phyloP scores from a whole-genome alignment of 73 alveolate genomes.

The Halteria grandinella region DNA sequence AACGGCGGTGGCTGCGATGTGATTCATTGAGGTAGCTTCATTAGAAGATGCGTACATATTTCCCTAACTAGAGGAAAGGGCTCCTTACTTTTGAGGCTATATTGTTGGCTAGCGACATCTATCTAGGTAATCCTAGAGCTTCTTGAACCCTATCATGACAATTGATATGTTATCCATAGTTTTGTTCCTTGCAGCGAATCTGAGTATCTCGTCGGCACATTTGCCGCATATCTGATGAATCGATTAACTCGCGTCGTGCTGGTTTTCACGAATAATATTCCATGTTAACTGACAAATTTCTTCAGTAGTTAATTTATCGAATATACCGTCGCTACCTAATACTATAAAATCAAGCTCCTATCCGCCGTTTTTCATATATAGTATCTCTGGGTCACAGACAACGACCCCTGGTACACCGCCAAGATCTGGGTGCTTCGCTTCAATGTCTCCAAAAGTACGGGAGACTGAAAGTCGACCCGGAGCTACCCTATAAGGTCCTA shows the following conservation, averaged over 20 bases:
- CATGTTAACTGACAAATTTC: conserved; percentile 69
- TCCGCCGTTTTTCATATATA: conserved; percentile 53
- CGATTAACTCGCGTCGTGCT: neutral
- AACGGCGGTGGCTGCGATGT: too few species aligned
- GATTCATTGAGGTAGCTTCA: too few species aligned
- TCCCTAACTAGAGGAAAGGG: too few species aligned
- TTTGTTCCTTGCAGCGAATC: conserved; percentile 62
- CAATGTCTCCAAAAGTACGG: conserved; percentile 89
- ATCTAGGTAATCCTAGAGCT: too few species aligned
- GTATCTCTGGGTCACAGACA: conserved; percentile 88
- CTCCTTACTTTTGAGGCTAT: too few species aligned
- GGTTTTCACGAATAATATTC: neutral
- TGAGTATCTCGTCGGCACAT: conserved; percentile 72
- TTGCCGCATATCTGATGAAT: conserved; percentile 74
- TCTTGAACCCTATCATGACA: conserved; percentile 77
- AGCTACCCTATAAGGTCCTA: conserved; percentile 84
- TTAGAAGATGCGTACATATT: too few species aligned
- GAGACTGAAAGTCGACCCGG: conserved; percentile 86
- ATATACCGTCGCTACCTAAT: conserved; percentile 83
- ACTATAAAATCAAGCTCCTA: conserved; percentile 69
- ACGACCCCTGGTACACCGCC: conserved; percentile 89
- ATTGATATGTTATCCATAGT: conserved; percentile 82
- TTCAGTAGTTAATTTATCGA: conserved; percentile 75
- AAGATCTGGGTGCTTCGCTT: conserved; percentile 75
- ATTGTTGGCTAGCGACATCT: too few species aligned